Percentiles rank a stretch among this genome's conserved stretches.
Evolutionary conservation across 257 asterid genomes (phyloP).

Genomic region (Solanum chilense): DNA sequence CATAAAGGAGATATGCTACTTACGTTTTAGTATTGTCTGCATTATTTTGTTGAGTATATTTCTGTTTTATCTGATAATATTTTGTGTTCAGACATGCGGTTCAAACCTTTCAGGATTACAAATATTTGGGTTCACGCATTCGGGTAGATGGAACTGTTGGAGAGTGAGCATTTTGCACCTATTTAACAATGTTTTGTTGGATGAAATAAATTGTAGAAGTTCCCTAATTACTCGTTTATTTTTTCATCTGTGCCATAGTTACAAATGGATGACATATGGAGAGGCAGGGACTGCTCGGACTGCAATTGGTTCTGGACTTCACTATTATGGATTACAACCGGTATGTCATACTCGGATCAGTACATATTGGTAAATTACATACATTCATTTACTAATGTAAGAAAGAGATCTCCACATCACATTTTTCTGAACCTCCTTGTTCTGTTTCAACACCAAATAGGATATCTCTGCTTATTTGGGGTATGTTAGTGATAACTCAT

Average conservation of each 20-base stretch:
- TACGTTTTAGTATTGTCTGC: neutral
- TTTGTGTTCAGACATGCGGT: conserved; percentile 56
- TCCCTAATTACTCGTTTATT: neutral
- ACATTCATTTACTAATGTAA: neutral
- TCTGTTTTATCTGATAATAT: neutral
- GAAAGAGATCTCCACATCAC: neutral
- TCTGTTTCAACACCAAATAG: neutral
- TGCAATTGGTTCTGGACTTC: conserved; percentile 87
- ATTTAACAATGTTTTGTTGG: neutral
- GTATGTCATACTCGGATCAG: conserved; percentile 24
- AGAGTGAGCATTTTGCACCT: conserved; percentile 54
- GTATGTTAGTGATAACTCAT: neutral
- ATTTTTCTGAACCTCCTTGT: neutral
- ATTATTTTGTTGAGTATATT: neutral
- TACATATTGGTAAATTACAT: neutral
- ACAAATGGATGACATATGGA: conserved; percentile 98
- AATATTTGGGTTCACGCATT: conserved; percentile 87
- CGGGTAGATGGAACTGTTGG: conserved; percentile 90
- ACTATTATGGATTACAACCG: conserved; percentile 48
- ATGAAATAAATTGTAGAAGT: neutral
- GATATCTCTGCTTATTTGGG: neutral
- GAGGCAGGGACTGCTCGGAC: conserved; percentile 82
- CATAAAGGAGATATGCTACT: neutral
- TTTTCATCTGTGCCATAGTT: conserved; percentile 28
- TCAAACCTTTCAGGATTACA: conserved; percentile 66